phyloP scores from a whole-genome alignment of 2,329 filamentous ascomycete genomes.

The Teratosphaeria viscida region DNA sequence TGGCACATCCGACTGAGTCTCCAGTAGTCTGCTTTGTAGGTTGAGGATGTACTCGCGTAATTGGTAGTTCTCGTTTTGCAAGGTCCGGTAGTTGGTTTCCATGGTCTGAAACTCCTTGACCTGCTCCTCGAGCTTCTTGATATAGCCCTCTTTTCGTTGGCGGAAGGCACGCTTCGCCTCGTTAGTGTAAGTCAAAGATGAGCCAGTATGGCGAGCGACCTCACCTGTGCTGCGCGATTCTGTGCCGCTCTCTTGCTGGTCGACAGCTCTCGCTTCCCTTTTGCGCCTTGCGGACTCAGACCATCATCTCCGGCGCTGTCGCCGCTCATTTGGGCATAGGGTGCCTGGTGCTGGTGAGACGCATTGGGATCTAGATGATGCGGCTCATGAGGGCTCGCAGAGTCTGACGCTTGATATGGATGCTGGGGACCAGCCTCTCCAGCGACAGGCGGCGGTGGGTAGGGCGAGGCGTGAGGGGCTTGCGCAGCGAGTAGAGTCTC shows the following conservation, averaged over 20 bases:
- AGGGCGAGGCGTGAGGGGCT: constrained; percentile 29
- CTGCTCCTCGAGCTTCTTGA: constrained; percentile 92
- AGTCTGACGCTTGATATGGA: constrained; percentile 32
- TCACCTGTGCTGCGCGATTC: constrained; percentile 91
- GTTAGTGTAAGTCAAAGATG: background rate
- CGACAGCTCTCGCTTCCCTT: constrained; percentile 82
- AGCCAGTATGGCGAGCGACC: constrained; percentile 17
- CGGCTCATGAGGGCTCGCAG: constrained; percentile 29
- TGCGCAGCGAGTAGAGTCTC: constrained; percentile 49
- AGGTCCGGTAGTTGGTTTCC: constrained; percentile 65
- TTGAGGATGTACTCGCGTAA: constrained; percentile 87
- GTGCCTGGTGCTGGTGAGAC: constrained; percentile 27
- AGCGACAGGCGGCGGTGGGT: constrained; percentile 25
- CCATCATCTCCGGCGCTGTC: constrained; percentile 34
- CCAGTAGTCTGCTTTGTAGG: constrained; percentile 75
- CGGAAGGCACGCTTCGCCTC: constrained; percentile 73
- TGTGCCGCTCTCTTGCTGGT: constrained; percentile 94
- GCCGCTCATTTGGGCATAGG: constrained; percentile 35
- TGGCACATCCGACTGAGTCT: constrained; percentile 73
- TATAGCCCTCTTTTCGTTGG: constrained; percentile 95
- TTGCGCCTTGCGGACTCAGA: constrained; percentile 46
- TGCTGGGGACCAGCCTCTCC: constrained; percentile 13
- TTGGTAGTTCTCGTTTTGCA: constrained; percentile 81
- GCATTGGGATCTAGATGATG: constrained; percentile 41
- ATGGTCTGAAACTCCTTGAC: constrained; percentile 70